These are phyloP conservation scores for Acacia acuminata DNA, from an alignment of 306 rosid genomes.

Conservation along the genomic window DNA sequence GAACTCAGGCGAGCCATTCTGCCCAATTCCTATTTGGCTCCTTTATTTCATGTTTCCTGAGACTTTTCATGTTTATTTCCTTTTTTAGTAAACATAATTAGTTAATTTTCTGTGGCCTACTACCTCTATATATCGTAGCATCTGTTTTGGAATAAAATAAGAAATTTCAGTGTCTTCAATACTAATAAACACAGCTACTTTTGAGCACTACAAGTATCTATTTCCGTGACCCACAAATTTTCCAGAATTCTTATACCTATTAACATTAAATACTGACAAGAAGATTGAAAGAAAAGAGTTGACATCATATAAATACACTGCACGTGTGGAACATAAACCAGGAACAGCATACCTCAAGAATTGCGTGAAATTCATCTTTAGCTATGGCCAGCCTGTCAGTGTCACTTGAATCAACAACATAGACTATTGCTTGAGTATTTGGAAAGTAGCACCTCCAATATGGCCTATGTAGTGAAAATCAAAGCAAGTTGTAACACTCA, in stretches of 20 bases:
- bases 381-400: constrained; percentile 94
- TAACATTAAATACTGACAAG: neutral
- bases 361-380: constrained; percentile 95
- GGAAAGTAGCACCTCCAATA: constrained; percentile 99
- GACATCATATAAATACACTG: neutral
- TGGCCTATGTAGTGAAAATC: constrained; percentile 59
- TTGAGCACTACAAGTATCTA: neutral
- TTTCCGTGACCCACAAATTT: neutral
- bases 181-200: neutral
- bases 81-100: neutral
- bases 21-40: neutral
- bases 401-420: constrained; percentile 97
- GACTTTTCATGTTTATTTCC: neutral
- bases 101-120: neutral
- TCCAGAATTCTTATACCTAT: neutral
- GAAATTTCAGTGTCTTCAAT: neutral
- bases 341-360: constrained; percentile 69
- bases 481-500: constrained; percentile 17
- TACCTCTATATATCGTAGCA: neutral
- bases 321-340: neutral
- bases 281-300: neutral
- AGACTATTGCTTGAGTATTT: constrained; percentile 97
- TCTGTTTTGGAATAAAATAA: neutral
- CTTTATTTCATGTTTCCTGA: neutral
- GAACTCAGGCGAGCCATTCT: neutral